A percentile compares a stretch with the other conserved stretches of the same genome.
phyloP scores from a whole-genome alignment of 148 eudicot species.

The Rheum nobile region DNA sequence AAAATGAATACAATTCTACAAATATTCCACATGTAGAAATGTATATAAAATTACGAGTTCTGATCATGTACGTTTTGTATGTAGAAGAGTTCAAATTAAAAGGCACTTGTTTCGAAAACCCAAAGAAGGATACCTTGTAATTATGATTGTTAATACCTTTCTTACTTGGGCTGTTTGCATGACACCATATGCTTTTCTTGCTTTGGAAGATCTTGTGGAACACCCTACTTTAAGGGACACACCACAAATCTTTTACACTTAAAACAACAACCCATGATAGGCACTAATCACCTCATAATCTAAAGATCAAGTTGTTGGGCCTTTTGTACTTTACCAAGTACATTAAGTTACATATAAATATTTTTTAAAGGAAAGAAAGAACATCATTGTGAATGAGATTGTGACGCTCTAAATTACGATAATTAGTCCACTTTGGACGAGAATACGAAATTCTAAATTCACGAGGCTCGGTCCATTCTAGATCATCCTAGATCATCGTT shows the following conservation, averaged over 20 bases:
- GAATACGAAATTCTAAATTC: too few relatives aligned
- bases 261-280: not conserved
- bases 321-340: not conserved
- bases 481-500: too few relatives aligned
- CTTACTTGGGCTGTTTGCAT: conserved; percentile 28
- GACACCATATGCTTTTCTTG: conserved; percentile 73
- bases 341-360: not conserved
- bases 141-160: conserved; percentile 12
- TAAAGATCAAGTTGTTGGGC: not conserved
- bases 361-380: not conserved
- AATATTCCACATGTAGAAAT: not conserved
- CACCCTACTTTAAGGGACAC: conserved; percentile 3
- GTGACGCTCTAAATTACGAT: too few relatives aligned
- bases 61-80: not conserved
- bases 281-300: not conserved
- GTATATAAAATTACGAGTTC: not conserved
- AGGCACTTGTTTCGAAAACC: not conserved
- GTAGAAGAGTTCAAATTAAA: conserved; percentile 1
- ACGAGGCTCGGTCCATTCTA: too few relatives aligned
- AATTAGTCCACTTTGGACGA: too few relatives aligned
- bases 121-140: conserved; percentile 4
- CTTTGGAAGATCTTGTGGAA: conserved; percentile 24
- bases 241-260: not conserved
- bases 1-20: not conserved
- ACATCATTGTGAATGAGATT: too few relatives aligned